A percentile compares a stretch with the other conserved stretches of the same genome.
phyloP scores from a whole-genome alignment of 2,329 filamentous ascomycete species.

The Fusarium nurragi region DNA sequence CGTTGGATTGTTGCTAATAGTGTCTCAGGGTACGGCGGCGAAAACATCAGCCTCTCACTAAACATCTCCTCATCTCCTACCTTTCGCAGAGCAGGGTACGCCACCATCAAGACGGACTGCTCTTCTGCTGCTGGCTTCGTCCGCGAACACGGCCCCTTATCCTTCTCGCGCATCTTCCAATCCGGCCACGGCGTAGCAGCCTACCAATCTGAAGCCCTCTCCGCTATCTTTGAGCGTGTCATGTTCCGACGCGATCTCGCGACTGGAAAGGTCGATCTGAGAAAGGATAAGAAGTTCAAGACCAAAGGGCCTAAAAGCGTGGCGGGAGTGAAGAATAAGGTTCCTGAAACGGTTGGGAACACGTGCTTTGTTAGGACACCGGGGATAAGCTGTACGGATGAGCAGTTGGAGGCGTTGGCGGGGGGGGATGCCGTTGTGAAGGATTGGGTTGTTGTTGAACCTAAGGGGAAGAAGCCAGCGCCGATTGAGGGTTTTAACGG shows the following conservation, averaged over 20 bases:
- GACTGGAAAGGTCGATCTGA: slow-evolving; percentile 56
- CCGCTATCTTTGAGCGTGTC: slow-evolving; percentile 66
- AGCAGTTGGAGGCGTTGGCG: slow-evolving; percentile 34
- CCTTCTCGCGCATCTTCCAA: slow-evolving; percentile 71
- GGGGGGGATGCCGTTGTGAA: slow-evolving; percentile 32
- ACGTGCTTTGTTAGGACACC: slow-evolving; percentile 66
- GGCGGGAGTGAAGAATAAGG: slow-evolving; percentile 61
- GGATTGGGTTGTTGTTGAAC: slow-evolving; percentile 33
- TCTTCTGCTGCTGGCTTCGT: slow-evolving; percentile 75
- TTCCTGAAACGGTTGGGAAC: slow-evolving; percentile 55
- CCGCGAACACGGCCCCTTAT: slow-evolving; percentile 76
- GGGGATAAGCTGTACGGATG: slow-evolving; percentile 52
- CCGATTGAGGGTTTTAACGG: neutral
- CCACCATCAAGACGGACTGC: slow-evolving; percentile 71
- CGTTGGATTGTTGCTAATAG: neutral
- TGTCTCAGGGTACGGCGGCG: slow-evolving; percentile 61
- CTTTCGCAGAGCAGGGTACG: slow-evolving; percentile 74
- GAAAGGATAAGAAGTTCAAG: slow-evolving; percentile 51
- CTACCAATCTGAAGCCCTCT: slow-evolving; percentile 65
- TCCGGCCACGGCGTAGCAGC: slow-evolving; percentile 68
- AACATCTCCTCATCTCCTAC: slow-evolving; percentile 59
- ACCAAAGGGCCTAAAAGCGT: slow-evolving; percentile 57
- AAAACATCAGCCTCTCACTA: slow-evolving; percentile 67
- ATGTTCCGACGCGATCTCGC: slow-evolving; percentile 63
- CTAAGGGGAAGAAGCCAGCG: slow-evolving; percentile 5